Evolutionary conservation across 2,329 filamentous ascomycete genomes (phyloP).

Genomic region (Fusarium verticillioides): DNA sequence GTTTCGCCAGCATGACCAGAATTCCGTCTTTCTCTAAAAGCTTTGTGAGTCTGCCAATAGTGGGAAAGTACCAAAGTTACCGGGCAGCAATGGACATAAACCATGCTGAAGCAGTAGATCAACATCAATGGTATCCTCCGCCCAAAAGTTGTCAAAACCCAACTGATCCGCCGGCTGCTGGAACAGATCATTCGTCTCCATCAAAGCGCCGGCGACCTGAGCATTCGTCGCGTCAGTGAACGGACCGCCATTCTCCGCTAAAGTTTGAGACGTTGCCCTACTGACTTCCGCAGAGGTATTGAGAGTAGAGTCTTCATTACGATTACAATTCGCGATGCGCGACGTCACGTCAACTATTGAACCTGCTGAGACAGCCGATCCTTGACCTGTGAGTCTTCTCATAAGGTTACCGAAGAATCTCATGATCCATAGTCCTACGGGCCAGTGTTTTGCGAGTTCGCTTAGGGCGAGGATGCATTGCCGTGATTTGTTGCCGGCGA

Average conservation of each 20-base stretch:
- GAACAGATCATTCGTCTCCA: not conserved
- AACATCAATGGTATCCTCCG: conserved; percentile 18
- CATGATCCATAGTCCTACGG: conserved; percentile 34
- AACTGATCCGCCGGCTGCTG: not conserved
- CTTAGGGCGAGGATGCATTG: conserved; percentile 38
- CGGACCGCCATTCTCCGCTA: not conserved
- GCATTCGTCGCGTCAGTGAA: not conserved
- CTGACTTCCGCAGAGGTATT: accelerated
- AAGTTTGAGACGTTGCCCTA: not conserved
- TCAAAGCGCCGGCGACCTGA: not conserved
- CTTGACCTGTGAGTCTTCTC: conserved; percentile 26
- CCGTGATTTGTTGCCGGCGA: conserved; percentile 37
- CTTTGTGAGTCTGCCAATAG: not conserved
- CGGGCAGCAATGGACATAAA: conserved; percentile 14
- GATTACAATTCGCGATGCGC: not conserved
- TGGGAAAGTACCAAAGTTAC: conserved; percentile 5
- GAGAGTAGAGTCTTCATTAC: not conserved
- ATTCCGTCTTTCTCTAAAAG: not conserved
- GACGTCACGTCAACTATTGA: conserved; percentile 23
- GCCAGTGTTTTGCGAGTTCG: conserved; percentile 34
- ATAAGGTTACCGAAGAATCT: conserved; percentile 35
- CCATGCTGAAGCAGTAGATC: conserved; percentile 28
- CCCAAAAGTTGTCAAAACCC: conserved; percentile 13
- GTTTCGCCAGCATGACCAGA: not conserved
- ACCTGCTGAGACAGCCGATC: not conserved